A percentile compares a stretch with the other conserved stretches of the same genome.
Conservation (phyloP, 257 asterid species). For the Solanum paucissectum region DNA sequence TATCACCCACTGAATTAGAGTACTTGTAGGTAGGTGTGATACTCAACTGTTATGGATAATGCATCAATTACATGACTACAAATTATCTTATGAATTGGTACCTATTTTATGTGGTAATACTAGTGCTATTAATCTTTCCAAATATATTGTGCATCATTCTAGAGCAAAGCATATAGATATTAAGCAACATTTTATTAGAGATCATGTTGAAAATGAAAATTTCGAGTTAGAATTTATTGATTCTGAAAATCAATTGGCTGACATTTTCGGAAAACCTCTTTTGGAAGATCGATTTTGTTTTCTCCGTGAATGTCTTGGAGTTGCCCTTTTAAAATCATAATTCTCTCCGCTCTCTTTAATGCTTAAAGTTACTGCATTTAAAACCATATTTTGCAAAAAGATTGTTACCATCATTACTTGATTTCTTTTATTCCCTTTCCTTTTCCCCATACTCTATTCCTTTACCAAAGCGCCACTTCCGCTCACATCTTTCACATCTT, state of each 20-base stretch:
- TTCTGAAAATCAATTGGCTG: not conserved
- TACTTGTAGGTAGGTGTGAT: not conserved
- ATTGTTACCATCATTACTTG: not conserved
- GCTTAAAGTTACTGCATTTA: not conserved
- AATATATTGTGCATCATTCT: not conserved
- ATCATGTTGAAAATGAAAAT: not conserved
- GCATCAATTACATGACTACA: not conserved
- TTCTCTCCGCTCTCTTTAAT: not conserved
- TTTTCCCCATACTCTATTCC: not conserved
- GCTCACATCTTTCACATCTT: not conserved
- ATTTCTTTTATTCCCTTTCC: not conserved
- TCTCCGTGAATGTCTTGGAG: not conserved
- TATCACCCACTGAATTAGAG: not conserved
- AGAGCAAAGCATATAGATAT: not conserved
- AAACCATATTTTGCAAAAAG: not conserved
- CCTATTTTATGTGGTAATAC: not conserved
- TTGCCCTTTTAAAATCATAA: not conserved
- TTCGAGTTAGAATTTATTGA: not conserved
- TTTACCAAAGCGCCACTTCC: not conserved
- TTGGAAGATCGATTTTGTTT: not conserved
- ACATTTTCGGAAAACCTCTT: not conserved
- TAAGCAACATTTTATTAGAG: not conserved
- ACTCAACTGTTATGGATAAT: not conserved
- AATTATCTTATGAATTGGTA: not conserved
- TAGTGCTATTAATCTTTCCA: not conserved